Conservation (phyloP, 441 rosid genomes). For the Omphalea diandra region DNA sequence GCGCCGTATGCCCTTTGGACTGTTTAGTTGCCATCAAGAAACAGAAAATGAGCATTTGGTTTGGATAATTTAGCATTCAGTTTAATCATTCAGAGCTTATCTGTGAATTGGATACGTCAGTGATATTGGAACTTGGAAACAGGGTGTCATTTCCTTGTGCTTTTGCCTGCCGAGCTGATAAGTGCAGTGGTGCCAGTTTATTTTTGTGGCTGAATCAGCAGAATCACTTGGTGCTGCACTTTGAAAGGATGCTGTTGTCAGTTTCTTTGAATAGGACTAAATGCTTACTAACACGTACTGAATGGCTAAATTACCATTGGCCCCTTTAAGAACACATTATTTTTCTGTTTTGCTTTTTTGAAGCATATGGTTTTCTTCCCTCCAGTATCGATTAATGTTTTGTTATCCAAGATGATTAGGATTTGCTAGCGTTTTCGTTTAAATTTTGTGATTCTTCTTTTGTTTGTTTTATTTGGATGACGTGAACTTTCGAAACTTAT, state of each 20-base stretch:
- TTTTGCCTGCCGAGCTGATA: slow-evolving; percentile 21
- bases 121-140: slow-evolving; percentile 30
- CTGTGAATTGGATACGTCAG: slow-evolving; percentile 19
- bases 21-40: slow-evolving; percentile 16
- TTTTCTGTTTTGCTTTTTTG: no score
- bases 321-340: no score
- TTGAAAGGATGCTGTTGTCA: slow-evolving; percentile 15
- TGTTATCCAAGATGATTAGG: no score
- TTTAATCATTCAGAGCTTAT: slow-evolving; percentile 7
- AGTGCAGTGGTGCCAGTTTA: slow-evolving; percentile 18
- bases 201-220: slow-evolving; percentile 3
- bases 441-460: no score
- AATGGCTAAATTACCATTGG: no score
- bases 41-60: not conserved
- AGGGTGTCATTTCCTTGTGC: slow-evolving; percentile 9
- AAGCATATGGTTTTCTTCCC: no score
- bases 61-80: slow-evolving; percentile 3
- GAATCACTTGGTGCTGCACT: not conserved
- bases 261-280: slow-evolving; percentile 12
- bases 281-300: no score
- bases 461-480: no score
- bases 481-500: no score
- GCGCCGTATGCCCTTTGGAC: slow-evolving; percentile 14
- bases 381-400: no score
- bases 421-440: no score